Evolutionary conservation across 2,329 filamentous ascomycete species (phyloP).

Genomic region (Bertia moriformis): DNA sequence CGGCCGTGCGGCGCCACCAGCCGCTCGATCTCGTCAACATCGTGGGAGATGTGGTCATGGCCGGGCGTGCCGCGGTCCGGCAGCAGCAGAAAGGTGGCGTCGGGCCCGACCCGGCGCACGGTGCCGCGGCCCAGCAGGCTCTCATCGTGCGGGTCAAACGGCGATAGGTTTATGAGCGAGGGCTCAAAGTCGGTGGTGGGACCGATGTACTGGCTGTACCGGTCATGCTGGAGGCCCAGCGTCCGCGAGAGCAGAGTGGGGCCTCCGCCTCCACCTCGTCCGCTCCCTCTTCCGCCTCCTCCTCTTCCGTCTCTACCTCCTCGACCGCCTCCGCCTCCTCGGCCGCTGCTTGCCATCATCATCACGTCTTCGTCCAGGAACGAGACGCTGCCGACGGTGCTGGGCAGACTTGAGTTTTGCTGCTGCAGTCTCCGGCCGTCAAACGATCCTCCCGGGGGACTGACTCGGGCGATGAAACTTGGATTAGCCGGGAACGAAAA

Average conservation of each 20-base stretch:
- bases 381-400: constrained; percentile 44
- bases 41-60: constrained; percentile 54
- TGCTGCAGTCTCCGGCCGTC: constrained; percentile 34
- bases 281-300: too few species aligned
- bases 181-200: constrained; percentile 73
- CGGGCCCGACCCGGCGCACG: constrained; percentile 61
- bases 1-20: constrained; percentile 66
- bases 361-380: constrained; percentile 54
- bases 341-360: constrained; percentile 61
- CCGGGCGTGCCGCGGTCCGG: constrained; percentile 61
- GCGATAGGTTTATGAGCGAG: constrained; percentile 66
- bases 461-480: too few species aligned
- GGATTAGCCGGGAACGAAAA: too few species aligned
- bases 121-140: constrained; percentile 56
- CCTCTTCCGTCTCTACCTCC: too few species aligned
- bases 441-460: constrained; percentile 40
- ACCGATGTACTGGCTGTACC: constrained; percentile 72
- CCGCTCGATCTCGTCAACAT: constrained; percentile 59
- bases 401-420: constrained; percentile 44
- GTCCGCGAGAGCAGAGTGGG: constrained; percentile 53
- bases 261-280: too few species aligned
- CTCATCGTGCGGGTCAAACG: constrained; percentile 70
- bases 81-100: constrained; percentile 68
- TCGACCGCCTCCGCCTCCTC: too few species aligned
- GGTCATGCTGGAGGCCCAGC: constrained; percentile 62